These are phyloP conservation scores for Akanthomyces muscarius DNA, from an alignment of 2,329 filamentous ascomycete genomes.

Conservation along the genomic window DNA sequence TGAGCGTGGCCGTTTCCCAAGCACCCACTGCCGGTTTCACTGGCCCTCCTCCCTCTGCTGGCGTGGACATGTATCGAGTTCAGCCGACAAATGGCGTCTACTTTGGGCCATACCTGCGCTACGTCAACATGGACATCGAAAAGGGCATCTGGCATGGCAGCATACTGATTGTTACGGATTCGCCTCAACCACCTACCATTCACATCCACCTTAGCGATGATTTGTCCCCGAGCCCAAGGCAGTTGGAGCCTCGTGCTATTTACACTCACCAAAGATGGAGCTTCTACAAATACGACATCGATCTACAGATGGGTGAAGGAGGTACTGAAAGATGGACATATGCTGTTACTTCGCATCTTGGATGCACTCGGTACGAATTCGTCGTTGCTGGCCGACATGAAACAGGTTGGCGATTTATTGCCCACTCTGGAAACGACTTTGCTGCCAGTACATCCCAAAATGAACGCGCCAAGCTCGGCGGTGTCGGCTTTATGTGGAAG, in stretches of 20 bases:
- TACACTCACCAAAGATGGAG: constrained; percentile 89
- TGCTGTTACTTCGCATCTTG: constrained; percentile 91
- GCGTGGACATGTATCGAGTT: constrained; percentile 91
- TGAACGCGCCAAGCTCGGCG: constrained; percentile 80
- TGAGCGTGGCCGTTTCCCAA: constrained; percentile 71
- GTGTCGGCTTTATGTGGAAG: constrained; percentile 97
- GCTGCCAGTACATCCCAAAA: constrained; percentile 80
- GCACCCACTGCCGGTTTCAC: constrained; percentile 81
- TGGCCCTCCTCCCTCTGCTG: constrained; percentile 81
- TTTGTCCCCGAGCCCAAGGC: constrained; percentile 85
- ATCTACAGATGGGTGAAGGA: constrained; percentile 82
- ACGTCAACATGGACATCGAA: constrained; percentile 96
- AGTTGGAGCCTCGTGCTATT: constrained; percentile 77
- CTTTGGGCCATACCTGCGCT: constrained; percentile 92
- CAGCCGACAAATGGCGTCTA: constrained; percentile 94
- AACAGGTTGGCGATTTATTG: constrained; percentile 91
- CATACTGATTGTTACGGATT: constrained; percentile 88
- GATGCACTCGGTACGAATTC: constrained; percentile 98
- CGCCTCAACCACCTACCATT: constrained; percentile 88
- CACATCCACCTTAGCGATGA: constrained; percentile 90
- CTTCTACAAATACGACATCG: constrained; percentile 92
- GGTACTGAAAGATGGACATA: constrained; percentile 91
- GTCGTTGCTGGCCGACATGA: constrained; percentile 87
- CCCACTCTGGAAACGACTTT: constrained; percentile 95
- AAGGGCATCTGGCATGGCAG: constrained; percentile 88